Evolutionary conservation across 2,329 filamentous ascomycete genomes (phyloP), one percentile per base, ranked within the genome.

Genomic region (Paecilomyces sp.): DNA sequence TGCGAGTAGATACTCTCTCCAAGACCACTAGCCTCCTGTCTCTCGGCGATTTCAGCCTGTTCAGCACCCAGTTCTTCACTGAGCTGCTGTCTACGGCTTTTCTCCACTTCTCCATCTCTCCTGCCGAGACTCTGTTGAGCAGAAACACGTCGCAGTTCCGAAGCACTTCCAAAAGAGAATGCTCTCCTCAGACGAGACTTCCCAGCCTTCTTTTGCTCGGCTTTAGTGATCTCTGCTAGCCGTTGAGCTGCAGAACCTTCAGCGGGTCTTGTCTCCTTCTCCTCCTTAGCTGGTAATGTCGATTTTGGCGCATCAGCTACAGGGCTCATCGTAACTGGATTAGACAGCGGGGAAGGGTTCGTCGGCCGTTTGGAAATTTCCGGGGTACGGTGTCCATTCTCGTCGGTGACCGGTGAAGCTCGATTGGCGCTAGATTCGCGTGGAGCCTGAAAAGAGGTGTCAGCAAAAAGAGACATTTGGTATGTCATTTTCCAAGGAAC

Each of bases 91-190:
- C 88, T 90, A 59, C 88, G 86, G 60, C 89, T 76, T 68, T 84
- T 87, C 56, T 76, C 70, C 5, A 81, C 76, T 55, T 82, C 81
- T 65, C 72, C 73, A 56, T 76, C 73, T 57, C 71, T 74, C 57
- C 73, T 78, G 58, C 73, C 71, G 54, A 71, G 67, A 62, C 79
- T 85, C 55, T 88, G 87, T 65, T 88, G 83, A 4, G 84, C 86
- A 11, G 86, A 87, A 12, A 87, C 89, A 70, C 89, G 89, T 63
- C 89, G 85, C 55, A 99, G 85, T 71, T 99, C 94, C 8, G 93
- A 91, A 51, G 92, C 91, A 72, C 93, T 97, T 56, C 94, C 92
- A 76, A 99, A 99, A 0, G 94, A 99, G 69, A 99, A 96, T 0
- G 94, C 94, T 67, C 94, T 85, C 58, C 94, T 86, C 61, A 99